phyloP scores from a whole-genome alignment of 371 early-diverging fungal species.

The Entomophthora muscae region DNA sequence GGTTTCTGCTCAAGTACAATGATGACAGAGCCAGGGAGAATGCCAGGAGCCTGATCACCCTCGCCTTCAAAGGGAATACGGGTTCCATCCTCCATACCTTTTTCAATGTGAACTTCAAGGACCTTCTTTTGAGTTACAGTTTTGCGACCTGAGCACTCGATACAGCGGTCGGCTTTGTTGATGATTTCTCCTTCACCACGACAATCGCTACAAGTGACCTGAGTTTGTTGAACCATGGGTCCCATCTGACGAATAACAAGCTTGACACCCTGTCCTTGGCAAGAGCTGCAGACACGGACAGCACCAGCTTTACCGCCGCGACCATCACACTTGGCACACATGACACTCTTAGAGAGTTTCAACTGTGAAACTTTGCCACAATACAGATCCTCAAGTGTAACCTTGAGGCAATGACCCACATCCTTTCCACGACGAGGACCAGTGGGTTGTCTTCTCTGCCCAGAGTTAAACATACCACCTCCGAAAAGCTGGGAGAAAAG shows the following conservation, averaged over 20 bases:
- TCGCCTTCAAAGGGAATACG: slow-evolving; percentile 79
- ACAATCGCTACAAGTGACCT: slow-evolving; percentile 49
- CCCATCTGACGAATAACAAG: slow-evolving; percentile 84
- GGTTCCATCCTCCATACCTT: slow-evolving; percentile 81
- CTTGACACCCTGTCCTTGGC: slow-evolving; percentile 81
- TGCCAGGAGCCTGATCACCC: slow-evolving; percentile 70
- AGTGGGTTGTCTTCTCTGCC: slow-evolving; percentile 25
- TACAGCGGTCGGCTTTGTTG: slow-evolving; percentile 71
- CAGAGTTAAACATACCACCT: slow-evolving; percentile 29
- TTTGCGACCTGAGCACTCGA: slow-evolving; percentile 69
- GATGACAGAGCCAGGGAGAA: slow-evolving; percentile 74
- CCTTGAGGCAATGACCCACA: slow-evolving; percentile 59
- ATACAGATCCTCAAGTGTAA: slow-evolving; percentile 73
- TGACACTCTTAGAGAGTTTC: slow-evolving; percentile 60
- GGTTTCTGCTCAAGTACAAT: slow-evolving; percentile 68
- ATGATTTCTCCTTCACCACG: slow-evolving; percentile 54
- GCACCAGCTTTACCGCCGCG: slow-evolving; percentile 61
- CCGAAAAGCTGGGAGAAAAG: slow-evolving; percentile 74
- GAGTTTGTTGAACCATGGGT: slow-evolving; percentile 94
- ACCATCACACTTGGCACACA: slow-evolving; percentile 51
- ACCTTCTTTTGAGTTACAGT: slow-evolving; percentile 66
- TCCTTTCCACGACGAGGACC: slow-evolving; percentile 63
- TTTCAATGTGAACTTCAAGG: slow-evolving; percentile 76
- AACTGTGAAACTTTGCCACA: slow-evolving; percentile 70
- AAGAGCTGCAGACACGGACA: slow-evolving; percentile 52